phyloP scores from a whole-genome alignment of 495 filamentous ascomycete species.

The Geopyxis carbonaria region DNA sequence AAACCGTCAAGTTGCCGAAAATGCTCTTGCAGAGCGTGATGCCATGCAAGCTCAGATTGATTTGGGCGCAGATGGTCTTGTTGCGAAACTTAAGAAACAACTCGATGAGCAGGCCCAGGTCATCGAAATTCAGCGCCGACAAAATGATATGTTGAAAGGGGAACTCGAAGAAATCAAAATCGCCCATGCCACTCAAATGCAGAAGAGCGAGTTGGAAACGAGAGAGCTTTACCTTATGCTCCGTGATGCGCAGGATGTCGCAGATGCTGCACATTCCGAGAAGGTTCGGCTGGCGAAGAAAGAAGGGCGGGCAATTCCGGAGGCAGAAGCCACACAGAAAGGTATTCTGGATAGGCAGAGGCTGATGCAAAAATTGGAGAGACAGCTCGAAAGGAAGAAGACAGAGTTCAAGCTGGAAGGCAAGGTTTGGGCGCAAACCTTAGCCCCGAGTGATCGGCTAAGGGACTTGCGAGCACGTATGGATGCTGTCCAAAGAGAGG shows the following conservation, averaged over 20 bases:
- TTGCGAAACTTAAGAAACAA: slow-evolving; percentile 82
- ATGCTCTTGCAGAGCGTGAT: slow-evolving; percentile 88
- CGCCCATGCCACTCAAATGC: slow-evolving; percentile 75
- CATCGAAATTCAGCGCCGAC: slow-evolving; percentile 73
- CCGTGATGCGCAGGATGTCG: slow-evolving; percentile 89
- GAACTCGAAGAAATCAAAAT: slow-evolving; percentile 78
- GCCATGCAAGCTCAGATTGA: slow-evolving; percentile 88
- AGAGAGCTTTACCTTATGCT: slow-evolving; percentile 97
- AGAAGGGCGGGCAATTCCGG: slow-evolving; percentile 26
- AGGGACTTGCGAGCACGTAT: slow-evolving; percentile 87
- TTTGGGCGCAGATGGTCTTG: slow-evolving; percentile 81
- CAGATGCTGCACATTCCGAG: slow-evolving; percentile 60
- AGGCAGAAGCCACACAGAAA: slow-evolving; percentile 57
- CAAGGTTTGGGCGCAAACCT: slow-evolving; percentile 71
- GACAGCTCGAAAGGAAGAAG: slow-evolving; percentile 89
- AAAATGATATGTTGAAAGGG: slow-evolving; percentile 69
- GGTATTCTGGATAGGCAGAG: slow-evolving; percentile 84
- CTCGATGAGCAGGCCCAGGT: slow-evolving; percentile 79
- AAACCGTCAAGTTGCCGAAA: slow-evolving; percentile 79
- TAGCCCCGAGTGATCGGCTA: slow-evolving; percentile 74
- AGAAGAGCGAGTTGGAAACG: slow-evolving; percentile 89
- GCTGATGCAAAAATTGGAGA: slow-evolving; percentile 82
- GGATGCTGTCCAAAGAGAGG: slow-evolving; percentile 43
- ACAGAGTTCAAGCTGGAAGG: slow-evolving; percentile 96
- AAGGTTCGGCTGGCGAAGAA: slow-evolving; percentile 31